A percentile compares a stretch with the other conserved stretches of the same genome.
Evolutionary conservation across 345 rosid species (phyloP).

Genomic region (Lagerstroemia speciosa): DNA sequence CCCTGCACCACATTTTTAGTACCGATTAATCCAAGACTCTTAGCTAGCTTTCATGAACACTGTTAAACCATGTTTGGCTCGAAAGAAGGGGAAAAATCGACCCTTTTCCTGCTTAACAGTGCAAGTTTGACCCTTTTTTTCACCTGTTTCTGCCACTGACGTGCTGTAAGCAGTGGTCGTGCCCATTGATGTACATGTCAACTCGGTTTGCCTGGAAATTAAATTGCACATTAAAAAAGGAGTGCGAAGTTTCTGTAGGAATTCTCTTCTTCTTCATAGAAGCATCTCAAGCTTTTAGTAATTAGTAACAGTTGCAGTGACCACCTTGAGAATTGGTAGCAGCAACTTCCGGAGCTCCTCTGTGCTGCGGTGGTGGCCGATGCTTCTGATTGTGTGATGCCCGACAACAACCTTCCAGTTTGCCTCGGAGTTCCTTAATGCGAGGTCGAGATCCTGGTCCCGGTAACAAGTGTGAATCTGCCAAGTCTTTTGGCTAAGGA

Average conservation of each 20-base stretch:
- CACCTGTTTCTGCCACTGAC: constrained; percentile 14
- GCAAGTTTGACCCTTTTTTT: background rate
- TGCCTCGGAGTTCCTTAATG: constrained; percentile 15
- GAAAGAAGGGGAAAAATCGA: background rate
- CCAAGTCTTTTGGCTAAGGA: too few species aligned
- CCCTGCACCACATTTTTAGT: constrained; percentile 1
- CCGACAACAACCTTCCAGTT: constrained; percentile 30
- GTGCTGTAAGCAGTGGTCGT: constrained; percentile 24
- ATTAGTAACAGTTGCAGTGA: background rate
- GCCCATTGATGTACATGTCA: constrained; percentile 24
- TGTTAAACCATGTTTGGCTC: too few species aligned
- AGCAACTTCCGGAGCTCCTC: constrained; percentile 15
- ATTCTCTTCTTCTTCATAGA: background rate
- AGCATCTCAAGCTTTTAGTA: too few species aligned
- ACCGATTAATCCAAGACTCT: background rate
- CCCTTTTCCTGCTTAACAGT: background rate
- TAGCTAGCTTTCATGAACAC: background rate
- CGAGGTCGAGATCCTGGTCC: constrained; percentile 12
- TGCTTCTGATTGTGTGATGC: constrained; percentile 22
- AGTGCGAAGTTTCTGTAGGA: background rate
- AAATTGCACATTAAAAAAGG: background rate
- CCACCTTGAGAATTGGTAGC: constrained; percentile 26
- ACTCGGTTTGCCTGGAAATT: constrained; percentile 15
- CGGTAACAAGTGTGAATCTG: background rate
- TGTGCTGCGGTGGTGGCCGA: constrained; percentile 18